Evolutionary conservation across 805 yeast genomes (phyloP), one percentile per base, ranked within the genome.

Genomic region (Candida bentonensis): DNA sequence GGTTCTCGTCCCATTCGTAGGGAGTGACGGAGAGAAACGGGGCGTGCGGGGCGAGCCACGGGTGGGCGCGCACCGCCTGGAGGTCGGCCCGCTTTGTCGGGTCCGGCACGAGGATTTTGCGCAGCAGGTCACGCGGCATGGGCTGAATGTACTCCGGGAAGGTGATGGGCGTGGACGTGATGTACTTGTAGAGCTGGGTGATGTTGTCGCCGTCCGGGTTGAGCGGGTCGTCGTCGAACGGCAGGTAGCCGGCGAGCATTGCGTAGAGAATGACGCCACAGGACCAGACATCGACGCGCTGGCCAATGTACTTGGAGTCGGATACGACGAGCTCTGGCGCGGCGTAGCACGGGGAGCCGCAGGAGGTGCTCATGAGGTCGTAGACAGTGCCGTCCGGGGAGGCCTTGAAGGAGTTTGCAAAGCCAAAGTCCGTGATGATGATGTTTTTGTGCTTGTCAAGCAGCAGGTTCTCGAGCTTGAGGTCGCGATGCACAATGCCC

Each of bases 301-400:
- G 74, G 21, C 95, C 96, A 52, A 83, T 86, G 59, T 92, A 92
- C 15, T 94, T 87, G 44, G 78, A 74, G 50, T 79, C 84, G 11
- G 89, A 81, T 23, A 87, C 80, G 2, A 92, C 98, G 46, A 92
- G 66, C 60, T 92, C 98, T 0, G 98, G 98, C 1, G 98, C 98
- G 0, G 98, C 98, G 62, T 89, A 89, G 61, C 98, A 89, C 1
- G 98, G 98, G 2, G 95, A 85, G 1, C 98, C 98, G 62, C 98
- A 89, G 28, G 88, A 77, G 1, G 97, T 89, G 58, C 79, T 79
- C 97, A 89, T 92, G 40, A 85, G 66, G 59, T 86, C 95, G 51
- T 63, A 41, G 56, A 57, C 49, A 65, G 47, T 41, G 21, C 53
- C 54, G 46, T 50, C 50, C 15, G 54, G 48, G 39, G 47, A 51